Percentiles rank a stretch among this genome's conserved stretches.
These are phyloP conservation scores for Magnolia sinica DNA, from an alignment of 164 flowering plant species.

Conservation along the genomic window DNA sequence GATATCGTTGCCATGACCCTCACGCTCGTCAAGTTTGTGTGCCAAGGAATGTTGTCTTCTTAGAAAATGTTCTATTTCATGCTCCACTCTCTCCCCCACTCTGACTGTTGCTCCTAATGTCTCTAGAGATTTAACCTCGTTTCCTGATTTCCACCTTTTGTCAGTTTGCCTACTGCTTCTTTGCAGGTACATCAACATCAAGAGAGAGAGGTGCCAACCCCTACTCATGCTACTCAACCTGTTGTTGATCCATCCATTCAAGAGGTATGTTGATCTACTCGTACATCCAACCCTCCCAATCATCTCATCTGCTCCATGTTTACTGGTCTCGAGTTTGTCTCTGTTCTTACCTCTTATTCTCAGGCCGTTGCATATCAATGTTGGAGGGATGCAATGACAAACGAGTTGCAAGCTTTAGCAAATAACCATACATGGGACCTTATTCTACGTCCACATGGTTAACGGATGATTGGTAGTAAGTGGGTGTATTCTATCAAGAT, in stretches of 20 bases:
- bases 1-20: not conserved
- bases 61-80: not conserved
- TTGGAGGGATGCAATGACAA: not conserved
- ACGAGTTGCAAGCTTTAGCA: not conserved
- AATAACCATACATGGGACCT: not conserved
- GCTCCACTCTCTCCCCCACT: no score
- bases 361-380: not conserved
- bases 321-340: not conserved
- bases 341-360: not conserved
- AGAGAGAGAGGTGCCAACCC: not conserved
- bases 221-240: not conserved
- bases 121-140: no score
- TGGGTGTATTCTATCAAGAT: not conserved
- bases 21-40: not conserved
- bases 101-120: no score
- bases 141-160: not conserved
- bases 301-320: not conserved
- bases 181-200: not conserved
- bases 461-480: no score
- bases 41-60: not conserved
- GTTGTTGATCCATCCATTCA: not conserved
- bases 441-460: not conserved
- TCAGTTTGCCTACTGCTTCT: not conserved
- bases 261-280: not conserved
- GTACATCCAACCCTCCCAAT: not conserved